These are phyloP conservation scores for Hirsutella thompsonii DNA, from an alignment of 2,329 filamentous ascomycete species.

Conservation along the genomic window DNA sequence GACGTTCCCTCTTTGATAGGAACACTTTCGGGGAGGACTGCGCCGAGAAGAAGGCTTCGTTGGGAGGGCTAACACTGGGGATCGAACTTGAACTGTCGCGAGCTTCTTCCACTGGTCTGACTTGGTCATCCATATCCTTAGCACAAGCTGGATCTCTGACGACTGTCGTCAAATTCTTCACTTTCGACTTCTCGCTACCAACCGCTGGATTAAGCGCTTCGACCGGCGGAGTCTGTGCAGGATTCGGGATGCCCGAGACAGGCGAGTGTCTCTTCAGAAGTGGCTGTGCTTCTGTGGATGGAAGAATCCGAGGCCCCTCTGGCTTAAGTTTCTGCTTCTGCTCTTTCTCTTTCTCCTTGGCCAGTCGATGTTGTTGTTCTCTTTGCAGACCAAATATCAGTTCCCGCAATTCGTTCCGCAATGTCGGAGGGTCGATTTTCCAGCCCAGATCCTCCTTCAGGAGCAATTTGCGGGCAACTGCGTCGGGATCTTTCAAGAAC, in stretches of 20 bases:
- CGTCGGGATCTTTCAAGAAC: slow-evolving; percentile 64
- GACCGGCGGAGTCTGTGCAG: not conserved
- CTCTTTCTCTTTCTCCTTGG: slow-evolving; percentile 22
- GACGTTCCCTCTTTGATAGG: too few species aligned
- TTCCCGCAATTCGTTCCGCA: slow-evolving; percentile 53
- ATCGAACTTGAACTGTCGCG: slow-evolving; percentile 7
- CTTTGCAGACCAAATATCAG: slow-evolving; percentile 51
- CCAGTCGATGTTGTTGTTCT: slow-evolving; percentile 35
- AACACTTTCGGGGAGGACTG: slow-evolving; percentile 8
- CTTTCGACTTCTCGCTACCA: too few species aligned
- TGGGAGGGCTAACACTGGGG: slow-evolving; percentile 4
- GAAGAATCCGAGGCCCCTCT: not conserved
- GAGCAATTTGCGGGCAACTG: slow-evolving; percentile 55
- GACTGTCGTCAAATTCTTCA: too few species aligned
- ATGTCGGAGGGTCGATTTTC: slow-evolving; percentile 41
- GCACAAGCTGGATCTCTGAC: too few species aligned
- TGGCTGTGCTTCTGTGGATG: not conserved
- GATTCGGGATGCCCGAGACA: not conserved
- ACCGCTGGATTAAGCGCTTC: too few species aligned
- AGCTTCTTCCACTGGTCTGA: slow-evolving; percentile 8
- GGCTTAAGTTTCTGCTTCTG: slow-evolving; percentile 10
- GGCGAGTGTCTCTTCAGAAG: not conserved
- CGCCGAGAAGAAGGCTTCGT: slow-evolving; percentile 10
- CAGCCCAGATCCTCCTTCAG: slow-evolving; percentile 37
- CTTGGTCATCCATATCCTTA: not conserved